These are phyloP conservation scores for Nicotiana undulata DNA, from an alignment of 257 asterid species.

Conservation along the genomic window DNA sequence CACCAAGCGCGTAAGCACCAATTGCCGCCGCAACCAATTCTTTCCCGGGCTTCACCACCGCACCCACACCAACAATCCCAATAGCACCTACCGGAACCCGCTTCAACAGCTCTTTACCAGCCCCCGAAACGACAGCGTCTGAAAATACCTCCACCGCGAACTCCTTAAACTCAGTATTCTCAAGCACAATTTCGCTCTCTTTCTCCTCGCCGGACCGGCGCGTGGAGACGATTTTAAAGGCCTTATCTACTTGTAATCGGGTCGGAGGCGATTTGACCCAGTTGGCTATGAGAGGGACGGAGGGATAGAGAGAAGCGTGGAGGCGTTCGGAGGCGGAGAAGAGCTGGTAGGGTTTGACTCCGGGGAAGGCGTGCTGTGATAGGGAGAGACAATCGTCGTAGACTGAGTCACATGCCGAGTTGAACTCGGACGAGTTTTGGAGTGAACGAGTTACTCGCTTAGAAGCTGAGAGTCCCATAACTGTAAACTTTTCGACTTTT, in stretches of 20 bases:
- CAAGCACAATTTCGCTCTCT: constrained; percentile 26
- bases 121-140: constrained; percentile 41
- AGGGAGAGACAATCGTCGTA: constrained; percentile 50
- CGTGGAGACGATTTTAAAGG: constrained; percentile 23
- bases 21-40: constrained; percentile 53
- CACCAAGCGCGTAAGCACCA: constrained; percentile 75
- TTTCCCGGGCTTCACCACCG: constrained; percentile 44
- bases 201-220: constrained; percentile 24
- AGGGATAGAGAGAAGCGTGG: constrained; percentile 35
- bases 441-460: constrained; percentile 50
- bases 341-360: constrained; percentile 74
- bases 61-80: constrained; percentile 65
- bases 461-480: constrained; percentile 67
- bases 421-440: constrained; percentile 44
- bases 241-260: constrained; percentile 53
- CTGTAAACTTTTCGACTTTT: background rate
- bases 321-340: constrained; percentile 56
- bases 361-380: constrained; percentile 67
- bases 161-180: constrained; percentile 40
- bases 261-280: constrained; percentile 64
- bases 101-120: constrained; percentile 42
- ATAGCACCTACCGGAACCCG: constrained; percentile 54
- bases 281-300: constrained; percentile 43
- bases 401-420: constrained; percentile 54
- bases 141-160: constrained; percentile 45